Base-by-base conservation (phyloP, 2,329 filamentous ascomycete genomes). In the Dothideomycetes sp. region DNA sequence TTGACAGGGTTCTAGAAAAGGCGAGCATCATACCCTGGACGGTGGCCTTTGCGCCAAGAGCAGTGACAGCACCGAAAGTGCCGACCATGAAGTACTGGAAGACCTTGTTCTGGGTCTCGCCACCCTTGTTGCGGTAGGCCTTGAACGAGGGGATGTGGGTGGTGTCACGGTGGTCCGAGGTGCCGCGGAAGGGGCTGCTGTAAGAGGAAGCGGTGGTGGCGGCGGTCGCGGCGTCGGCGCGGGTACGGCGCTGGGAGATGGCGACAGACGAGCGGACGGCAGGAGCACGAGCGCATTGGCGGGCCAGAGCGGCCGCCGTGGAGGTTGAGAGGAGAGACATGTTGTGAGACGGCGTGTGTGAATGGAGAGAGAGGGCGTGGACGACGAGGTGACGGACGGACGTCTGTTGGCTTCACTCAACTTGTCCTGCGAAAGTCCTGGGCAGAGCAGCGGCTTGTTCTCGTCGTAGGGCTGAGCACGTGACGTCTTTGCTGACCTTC, bases 1-100 rank as follows among this genome's bases (percentile, higher is more conserved):
- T n/a, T 17, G 7, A 27, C 33, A 8, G 19, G 9, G 29, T 19
- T 33, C n/a, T n/a, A 15, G 5, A 23, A 8, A 17, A 30, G 20
- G 27, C 11, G 17, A 15, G 35, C n/a, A n/a, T 64, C 83, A 63
- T 78, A 98, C 91, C 89, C 76, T 95, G 86, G 54, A 98, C 86
- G 51, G 91, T 96, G 57, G 84, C 86, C 82, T 98, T 98, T 63
- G 89, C 91, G 60, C 89, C 89, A 53, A 91, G 83, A 45, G 89
- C 89, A 51, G 83, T 80, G 63, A 96, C 74, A 59, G 91, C 82
- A 62, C 91, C 91, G 75, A 98, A 82, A 43, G 85, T 81, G 57
- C 91, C 91, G 52, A 94, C 91, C 85, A 96, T 94, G 70, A 98
- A 96, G 77, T 98, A 98, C 58, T 81, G 80, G 66, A 94, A 91